Evolutionary conservation across 768 basidiomycete species (phyloP).

Genomic region (Mycena floridula): DNA sequence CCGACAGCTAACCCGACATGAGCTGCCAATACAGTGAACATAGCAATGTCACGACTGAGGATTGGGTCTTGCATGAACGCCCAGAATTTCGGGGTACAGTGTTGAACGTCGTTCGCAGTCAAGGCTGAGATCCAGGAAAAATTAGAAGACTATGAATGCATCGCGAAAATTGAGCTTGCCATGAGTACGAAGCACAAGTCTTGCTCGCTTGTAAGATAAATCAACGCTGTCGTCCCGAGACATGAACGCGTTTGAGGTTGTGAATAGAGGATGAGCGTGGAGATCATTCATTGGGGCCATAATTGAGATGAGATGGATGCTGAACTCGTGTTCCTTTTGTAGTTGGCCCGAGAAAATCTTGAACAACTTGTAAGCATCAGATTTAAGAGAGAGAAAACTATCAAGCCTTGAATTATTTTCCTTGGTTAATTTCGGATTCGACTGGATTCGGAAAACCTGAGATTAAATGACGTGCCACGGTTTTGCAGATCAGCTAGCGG

Average conservation of each 20-base stretch:
- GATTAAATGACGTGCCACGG: too few species aligned
- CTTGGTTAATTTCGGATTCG: too few species aligned
- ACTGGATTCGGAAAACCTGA: too few species aligned
- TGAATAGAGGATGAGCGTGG: slow-evolving; percentile 41
- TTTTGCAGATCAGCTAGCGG: too few species aligned
- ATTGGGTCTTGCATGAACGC: slow-evolving; percentile 48
- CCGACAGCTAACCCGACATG: slow-evolving; percentile 51
- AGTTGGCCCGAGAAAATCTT: too few species aligned
- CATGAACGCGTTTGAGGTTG: slow-evolving; percentile 34
- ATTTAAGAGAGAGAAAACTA: too few species aligned
- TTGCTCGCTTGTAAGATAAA: slow-evolving; percentile 45
- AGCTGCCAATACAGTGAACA: slow-evolving; percentile 46
- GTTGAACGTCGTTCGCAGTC: slow-evolving; percentile 40
- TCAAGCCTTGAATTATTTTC: too few species aligned
- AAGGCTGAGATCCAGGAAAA: slow-evolving; percentile 22
- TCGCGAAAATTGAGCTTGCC: slow-evolving; percentile 23
- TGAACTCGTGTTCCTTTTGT: too few species aligned
- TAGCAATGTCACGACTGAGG: slow-evolving; percentile 41
- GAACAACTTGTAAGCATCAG: too few species aligned
- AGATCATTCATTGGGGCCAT: too few species aligned
- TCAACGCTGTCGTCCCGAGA: slow-evolving; percentile 38
- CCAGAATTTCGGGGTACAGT: slow-evolving; percentile 46
- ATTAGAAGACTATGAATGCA: slow-evolving; percentile 2
- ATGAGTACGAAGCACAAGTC: slow-evolving; percentile 42
- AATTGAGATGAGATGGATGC: too few species aligned